Percentiles rank a stretch among this genome's conserved stretches.
Evolutionary conservation across 768 basidiomycete genomes (phyloP).

Genomic region (Polyporus arcularius): DNA sequence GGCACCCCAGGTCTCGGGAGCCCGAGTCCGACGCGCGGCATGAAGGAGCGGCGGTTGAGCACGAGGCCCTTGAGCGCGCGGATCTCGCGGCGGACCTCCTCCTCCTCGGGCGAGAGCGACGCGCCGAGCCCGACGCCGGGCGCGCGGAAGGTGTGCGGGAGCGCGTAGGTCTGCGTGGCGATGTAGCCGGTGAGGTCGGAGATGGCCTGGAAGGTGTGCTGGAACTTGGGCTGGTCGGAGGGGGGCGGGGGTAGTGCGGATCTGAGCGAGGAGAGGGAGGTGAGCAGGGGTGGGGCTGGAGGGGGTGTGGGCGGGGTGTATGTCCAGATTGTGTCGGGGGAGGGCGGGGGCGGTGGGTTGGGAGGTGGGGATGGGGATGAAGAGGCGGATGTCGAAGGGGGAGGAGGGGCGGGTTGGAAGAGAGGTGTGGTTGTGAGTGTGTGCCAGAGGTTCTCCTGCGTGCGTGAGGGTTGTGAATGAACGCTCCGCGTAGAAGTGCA

Average conservation of each 20-base stretch:
- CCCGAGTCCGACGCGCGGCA: slow-evolving; percentile 20
- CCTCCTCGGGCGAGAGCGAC: slow-evolving; percentile 46
- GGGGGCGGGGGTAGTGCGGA: slow-evolving; percentile 21
- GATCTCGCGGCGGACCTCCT: slow-evolving; percentile 74
- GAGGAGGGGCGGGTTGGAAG: slow-evolving; percentile 38
- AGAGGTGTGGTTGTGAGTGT: slow-evolving; percentile 53
- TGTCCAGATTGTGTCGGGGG: slow-evolving; percentile 36
- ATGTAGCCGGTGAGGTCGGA: slow-evolving; percentile 80
- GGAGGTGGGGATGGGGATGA: neutral
- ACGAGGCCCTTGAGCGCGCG: slow-evolving; percentile 78
- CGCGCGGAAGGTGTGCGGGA: slow-evolving; percentile 32
- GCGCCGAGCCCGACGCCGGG: slow-evolving; percentile 17
- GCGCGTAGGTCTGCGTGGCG: slow-evolving; percentile 67
- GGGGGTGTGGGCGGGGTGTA: slow-evolving; percentile 35
- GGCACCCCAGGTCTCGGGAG: neutral
- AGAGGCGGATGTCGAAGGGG: neutral
- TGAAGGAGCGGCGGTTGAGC: slow-evolving; percentile 54
- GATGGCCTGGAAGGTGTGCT: slow-evolving; percentile 65
- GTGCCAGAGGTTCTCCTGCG: slow-evolving; percentile 58
- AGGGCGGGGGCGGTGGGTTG: neutral
- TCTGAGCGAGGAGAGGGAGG: slow-evolving; percentile 25
- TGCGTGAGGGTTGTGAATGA: neutral
- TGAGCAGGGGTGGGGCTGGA: slow-evolving; percentile 32
- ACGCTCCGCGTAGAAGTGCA: neutral
- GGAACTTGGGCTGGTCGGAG: slow-evolving; percentile 34